Evolutionary conservation across 805 yeast species (phyloP).

Genomic region (Candida maltosa): DNA sequence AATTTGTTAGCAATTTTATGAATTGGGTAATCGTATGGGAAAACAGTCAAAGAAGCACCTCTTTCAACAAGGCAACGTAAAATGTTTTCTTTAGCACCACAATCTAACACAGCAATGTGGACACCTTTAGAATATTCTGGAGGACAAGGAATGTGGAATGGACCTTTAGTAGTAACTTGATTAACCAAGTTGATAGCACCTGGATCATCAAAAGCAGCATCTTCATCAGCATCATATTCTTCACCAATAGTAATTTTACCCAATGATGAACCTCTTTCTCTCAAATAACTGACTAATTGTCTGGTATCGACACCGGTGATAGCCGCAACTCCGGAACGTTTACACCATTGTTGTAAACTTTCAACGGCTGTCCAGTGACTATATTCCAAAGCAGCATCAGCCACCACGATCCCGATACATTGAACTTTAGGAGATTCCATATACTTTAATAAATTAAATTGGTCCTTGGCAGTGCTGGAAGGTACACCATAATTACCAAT

Average conservation of each 20-base stretch:
- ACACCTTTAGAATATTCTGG: conserved; percentile 48
- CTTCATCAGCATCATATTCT: conserved; percentile 88
- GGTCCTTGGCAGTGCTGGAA: conserved; percentile 72
- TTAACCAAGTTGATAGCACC: conserved; percentile 86
- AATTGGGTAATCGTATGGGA: conserved; percentile 93
- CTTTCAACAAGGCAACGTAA: conserved; percentile 89
- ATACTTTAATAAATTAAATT: conserved; percentile 80
- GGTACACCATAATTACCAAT: conserved; percentile 99
- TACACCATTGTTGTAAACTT: conserved; percentile 92
- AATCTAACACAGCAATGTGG: conserved; percentile 91
- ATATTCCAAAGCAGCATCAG: conserved; percentile 91
- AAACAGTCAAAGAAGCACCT: conserved; percentile 94
- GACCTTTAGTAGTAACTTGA: conserved; percentile 92
- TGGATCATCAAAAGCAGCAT: conserved; percentile 88
- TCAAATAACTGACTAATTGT: conserved; percentile 83
- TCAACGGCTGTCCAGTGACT: conserved; percentile 99
- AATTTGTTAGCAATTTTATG: conserved; percentile 87
- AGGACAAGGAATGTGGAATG: conserved; percentile 79
- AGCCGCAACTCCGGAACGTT: conserved; percentile 91
- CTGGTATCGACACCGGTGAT: conserved; percentile 97
- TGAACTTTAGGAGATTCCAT: conserved; percentile 90
- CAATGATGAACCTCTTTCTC: conserved; percentile 94
- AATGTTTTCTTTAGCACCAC: conserved; percentile 98
- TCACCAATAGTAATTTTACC: conserved; percentile 89
- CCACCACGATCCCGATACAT: conserved; percentile 93